Percentiles rank a stretch among this genome's conserved stretches.
Evolutionary conservation across 2,329 filamentous ascomycete species (phyloP).

Genomic region (Exophiala xenobiotica): DNA sequence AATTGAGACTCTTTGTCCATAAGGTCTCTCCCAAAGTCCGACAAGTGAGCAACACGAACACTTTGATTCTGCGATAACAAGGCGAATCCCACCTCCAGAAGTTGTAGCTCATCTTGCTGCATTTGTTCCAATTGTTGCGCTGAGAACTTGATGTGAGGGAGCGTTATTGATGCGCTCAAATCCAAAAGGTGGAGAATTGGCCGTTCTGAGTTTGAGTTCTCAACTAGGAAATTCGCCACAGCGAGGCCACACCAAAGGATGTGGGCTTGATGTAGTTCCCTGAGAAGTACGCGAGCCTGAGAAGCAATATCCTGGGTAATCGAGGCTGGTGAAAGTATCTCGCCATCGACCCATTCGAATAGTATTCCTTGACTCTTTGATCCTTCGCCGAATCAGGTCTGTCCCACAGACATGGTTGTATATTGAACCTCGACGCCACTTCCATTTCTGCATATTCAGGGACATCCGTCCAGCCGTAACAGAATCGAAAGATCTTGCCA

Average conservation of each 20-base stretch:
- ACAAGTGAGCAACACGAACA: constrained; percentile 7
- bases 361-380: constrained; percentile 7
- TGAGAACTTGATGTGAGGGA: constrained; percentile 10
- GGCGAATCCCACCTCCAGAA: constrained; percentile 6
- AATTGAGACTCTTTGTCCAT: constrained; percentile 4
- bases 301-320: constrained; percentile 5
- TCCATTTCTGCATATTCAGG: background rate
- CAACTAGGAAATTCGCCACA: constrained; percentile 5
- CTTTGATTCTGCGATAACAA: constrained; percentile 2
- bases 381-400: background rate
- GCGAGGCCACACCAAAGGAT: constrained; percentile 1
- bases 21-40: background rate
- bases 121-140: constrained; percentile 3
- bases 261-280: background rate
- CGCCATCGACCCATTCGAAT: constrained; percentile 6
- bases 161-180: constrained; percentile 10
- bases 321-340: background rate
- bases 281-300: constrained; percentile 1
- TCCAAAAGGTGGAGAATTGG: constrained; percentile 13
- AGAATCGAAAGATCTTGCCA: constrained; percentile 4
- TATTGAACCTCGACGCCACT: background rate
- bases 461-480: constrained; percentile 10
- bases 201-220: background rate
- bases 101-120: constrained; percentile 2
- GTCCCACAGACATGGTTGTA: constrained; percentile 6